Percentiles rank a stretch among this genome's conserved stretches.
Evolutionary conservation across 2,329 filamentous ascomycete species (phyloP).

Genomic region (Tolypocladium tundrense): DNA sequence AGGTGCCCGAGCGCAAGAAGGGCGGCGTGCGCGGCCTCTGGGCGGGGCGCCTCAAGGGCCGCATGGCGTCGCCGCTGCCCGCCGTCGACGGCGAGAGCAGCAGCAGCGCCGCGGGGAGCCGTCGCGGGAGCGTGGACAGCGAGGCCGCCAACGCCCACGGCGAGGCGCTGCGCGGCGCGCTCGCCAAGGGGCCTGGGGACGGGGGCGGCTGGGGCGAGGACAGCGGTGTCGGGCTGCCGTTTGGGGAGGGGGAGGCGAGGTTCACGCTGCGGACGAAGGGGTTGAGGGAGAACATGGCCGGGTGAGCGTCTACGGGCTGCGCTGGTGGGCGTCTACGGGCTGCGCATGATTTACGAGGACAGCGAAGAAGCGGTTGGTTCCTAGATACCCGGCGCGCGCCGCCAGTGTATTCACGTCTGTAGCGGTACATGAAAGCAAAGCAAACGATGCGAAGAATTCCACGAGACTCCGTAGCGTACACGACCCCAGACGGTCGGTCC

Average conservation of each 20-base stretch:
- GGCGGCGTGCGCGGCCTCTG: conserved; percentile 52
- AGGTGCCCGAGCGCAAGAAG: conserved; percentile 50
- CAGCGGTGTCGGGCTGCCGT: conserved; percentile 28
- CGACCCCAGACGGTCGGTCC: not conserved
- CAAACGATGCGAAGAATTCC: not conserved
- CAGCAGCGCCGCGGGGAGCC: conserved; percentile 26
- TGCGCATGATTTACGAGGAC: not conserved
- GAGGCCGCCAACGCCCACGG: conserved; percentile 6
- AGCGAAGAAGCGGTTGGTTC: not conserved
- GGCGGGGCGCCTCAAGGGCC: conserved; percentile 34
- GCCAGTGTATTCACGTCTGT: not conserved
- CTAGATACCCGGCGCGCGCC: not conserved
- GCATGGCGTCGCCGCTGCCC: conserved; percentile 11
- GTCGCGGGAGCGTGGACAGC: conserved; percentile 33
- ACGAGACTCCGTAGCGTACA: not conserved
- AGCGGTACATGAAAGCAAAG: not conserved
- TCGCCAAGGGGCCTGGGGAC: not conserved
- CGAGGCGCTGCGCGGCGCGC: not conserved
- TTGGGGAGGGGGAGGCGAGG: conserved; percentile 33
- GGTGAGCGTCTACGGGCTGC: not conserved
- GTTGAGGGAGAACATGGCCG: conserved; percentile 33
- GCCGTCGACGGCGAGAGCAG: conserved; percentile 25
- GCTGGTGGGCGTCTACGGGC: not conserved
- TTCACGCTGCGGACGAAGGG: conserved; percentile 47
- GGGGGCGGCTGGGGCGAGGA: conserved; percentile 6